Conservation (phyloP, 345 rosid genomes). For the Lepidium aucheri region DNA sequence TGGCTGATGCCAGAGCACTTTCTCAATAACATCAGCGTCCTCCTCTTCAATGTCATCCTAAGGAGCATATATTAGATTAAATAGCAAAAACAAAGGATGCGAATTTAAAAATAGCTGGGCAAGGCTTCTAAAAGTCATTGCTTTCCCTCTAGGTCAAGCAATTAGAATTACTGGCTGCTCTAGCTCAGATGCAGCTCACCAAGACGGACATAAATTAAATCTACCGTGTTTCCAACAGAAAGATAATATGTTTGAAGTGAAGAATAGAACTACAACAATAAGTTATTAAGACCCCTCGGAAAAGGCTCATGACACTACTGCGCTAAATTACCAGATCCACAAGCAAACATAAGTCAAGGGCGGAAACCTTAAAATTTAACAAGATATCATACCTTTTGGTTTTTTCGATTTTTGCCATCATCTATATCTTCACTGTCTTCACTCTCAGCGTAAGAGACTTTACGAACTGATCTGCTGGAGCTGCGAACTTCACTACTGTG, state of each 20-base stretch:
- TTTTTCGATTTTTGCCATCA: constrained; percentile 71
- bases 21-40: constrained; percentile 91
- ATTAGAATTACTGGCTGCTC: background rate
- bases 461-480: constrained; percentile 82
- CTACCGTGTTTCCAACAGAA: background rate
- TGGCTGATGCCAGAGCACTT: constrained; percentile 97
- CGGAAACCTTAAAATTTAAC: background rate
- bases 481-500: constrained; percentile 75
- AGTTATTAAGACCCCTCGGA: background rate
- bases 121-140: background rate
- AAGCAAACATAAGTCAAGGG: background rate
- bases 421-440: constrained; percentile 95
- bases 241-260: background rate
- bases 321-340: background rate
- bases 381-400: constrained; percentile 52
- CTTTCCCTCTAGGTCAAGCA: background rate
- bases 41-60: constrained; percentile 97
- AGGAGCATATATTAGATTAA: constrained; percentile 12
- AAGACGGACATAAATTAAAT: background rate
- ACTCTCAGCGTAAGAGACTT: constrained; percentile 98
- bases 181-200: background rate
- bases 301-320: background rate
- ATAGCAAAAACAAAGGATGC: background rate
- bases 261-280: background rate
- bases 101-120: background rate